phyloP scores from a whole-genome alignment of 2,329 filamentous ascomycete genomes.

The Cladosporium austrohemisphaericum region DNA sequence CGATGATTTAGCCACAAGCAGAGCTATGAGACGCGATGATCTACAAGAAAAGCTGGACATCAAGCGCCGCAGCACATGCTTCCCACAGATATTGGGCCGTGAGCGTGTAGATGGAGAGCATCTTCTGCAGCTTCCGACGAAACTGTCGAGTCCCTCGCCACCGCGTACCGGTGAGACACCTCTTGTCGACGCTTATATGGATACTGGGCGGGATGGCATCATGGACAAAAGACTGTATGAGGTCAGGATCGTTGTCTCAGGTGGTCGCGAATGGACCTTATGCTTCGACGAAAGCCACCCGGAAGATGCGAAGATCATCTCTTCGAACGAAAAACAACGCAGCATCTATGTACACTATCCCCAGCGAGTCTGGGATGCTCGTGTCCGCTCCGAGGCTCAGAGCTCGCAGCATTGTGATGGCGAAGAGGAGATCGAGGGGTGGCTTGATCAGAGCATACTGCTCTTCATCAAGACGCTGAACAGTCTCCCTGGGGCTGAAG shows the following conservation, averaged over 20 bases:
- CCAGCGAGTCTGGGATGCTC: conserved; percentile 22
- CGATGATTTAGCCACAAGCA: background rate
- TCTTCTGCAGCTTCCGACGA: conserved; percentile 3
- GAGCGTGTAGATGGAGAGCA: background rate
- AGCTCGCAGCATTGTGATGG: background rate
- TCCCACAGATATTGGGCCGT: background rate
- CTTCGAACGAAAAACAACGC: background rate
- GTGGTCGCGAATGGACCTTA: conserved; percentile 10
- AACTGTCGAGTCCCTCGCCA: background rate
- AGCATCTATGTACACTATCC: conserved; percentile 23
- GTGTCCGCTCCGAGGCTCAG: conserved; percentile 11
- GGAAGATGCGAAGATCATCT: background rate
- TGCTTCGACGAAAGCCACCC: conserved; percentile 5
- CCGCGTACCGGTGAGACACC: background rate
- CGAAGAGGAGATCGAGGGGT: background rate
- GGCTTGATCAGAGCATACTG: conserved; percentile 2
- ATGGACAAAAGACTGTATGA: conserved; percentile 14
- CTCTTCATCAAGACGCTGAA: conserved; percentile 14
- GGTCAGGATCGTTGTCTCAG: conserved; percentile 11
- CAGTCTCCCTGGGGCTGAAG: background rate
- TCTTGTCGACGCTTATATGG: background rate
- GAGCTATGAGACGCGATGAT: background rate
- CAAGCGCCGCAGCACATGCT: background rate
- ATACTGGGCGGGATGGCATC: background rate
- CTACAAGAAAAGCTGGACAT: conserved; percentile 2